Conservation (phyloP, 768 basidiomycete genomes). For the Trametes maxima region DNA sequence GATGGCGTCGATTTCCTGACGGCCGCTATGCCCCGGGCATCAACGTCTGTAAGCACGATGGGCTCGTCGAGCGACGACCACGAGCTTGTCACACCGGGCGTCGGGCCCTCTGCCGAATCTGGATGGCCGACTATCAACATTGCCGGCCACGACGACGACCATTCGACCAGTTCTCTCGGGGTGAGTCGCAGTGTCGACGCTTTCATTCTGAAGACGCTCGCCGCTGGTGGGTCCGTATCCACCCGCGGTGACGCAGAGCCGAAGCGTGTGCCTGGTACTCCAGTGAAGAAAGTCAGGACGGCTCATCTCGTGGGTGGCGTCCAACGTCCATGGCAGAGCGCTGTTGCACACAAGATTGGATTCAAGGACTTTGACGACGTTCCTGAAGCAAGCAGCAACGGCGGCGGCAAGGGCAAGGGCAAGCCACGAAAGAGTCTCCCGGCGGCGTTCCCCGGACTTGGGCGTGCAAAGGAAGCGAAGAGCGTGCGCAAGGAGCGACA, state of each 20-base stretch:
- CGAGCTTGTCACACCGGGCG: slow-evolving; percentile 70
- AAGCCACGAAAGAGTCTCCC: slow-evolving; percentile 75
- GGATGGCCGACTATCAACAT: slow-evolving; percentile 61
- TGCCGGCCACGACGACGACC: slow-evolving; percentile 30
- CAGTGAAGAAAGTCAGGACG: slow-evolving; percentile 75
- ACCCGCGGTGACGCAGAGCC: slow-evolving; percentile 39
- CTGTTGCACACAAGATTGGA: slow-evolving; percentile 69
- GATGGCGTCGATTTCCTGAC: slow-evolving; percentile 25
- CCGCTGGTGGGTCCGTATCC: slow-evolving; percentile 53
- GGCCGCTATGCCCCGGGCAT: slow-evolving; percentile 55
- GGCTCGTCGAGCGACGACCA: slow-evolving; percentile 62
- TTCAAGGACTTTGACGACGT: slow-evolving; percentile 45
- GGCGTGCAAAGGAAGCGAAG: slow-evolving; percentile 31
- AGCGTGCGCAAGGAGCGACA: slow-evolving; percentile 27
- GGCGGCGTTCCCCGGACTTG: slow-evolving; percentile 60
- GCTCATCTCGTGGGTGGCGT: slow-evolving; percentile 44
- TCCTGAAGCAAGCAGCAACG: slow-evolving; percentile 35
- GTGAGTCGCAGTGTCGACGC: slow-evolving; percentile 48
- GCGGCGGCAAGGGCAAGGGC: slow-evolving; percentile 43
- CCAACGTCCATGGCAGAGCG: slow-evolving; percentile 80
- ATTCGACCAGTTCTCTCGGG: slow-evolving; percentile 8
- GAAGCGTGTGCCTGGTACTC: slow-evolving; percentile 78
- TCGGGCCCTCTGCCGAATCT: slow-evolving; percentile 53
- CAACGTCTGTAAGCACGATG: slow-evolving; percentile 66
- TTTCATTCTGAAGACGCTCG: slow-evolving; percentile 73